Evolutionary conservation across 768 basidiomycete species (phyloP), one percentile per base, ranked within the genome.

Genomic region (Royoungia palumana): DNA sequence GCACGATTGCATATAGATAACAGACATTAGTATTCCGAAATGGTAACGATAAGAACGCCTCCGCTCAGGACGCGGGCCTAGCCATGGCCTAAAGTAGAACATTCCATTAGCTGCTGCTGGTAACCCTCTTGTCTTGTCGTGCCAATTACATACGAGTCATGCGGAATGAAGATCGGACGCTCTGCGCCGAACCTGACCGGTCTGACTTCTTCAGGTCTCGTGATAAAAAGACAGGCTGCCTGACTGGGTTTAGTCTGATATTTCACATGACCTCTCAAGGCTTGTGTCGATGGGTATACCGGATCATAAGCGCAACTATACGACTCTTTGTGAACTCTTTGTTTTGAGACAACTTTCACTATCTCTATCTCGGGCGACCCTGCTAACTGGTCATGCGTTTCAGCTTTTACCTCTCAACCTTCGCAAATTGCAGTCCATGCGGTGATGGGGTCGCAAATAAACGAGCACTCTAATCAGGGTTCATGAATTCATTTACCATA

Each of bases 1-100:
- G 43, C 17, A 35, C 28, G 28, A 28, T 28, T 12, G 28, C 13
- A 11, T 12, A 13, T 19, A 41, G 46, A 46, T 19, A 27, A 49
- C 44, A 16, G 32, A 14, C 6, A 45, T 36, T 38, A 11, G 22
- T 50, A 37, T 47, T 38, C 20, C 47, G 45, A 47, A 59, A 57
- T 20, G 14, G 20, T 28, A 28, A 28, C 12, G 11, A 28, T 28
- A 28, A 12, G 28, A 28, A 28, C 12, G 28, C 28, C 28, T 28
- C 28, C 28, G 11, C 28, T 28, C 28, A 28, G 28, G 28, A 28
- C 28, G 28, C 28, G 11, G 11, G 28, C 28, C 10, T 12, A 28
- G 28, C 11, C 28, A 36, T 41, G 35, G 45, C 17, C 21, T 32
- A 37, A 28, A 28, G 28, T 28, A 28, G 28, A 28, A 28, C 28